Conservation (phyloP, 768 basidiomycete genomes). For the Tricholoma matsutake region DNA sequence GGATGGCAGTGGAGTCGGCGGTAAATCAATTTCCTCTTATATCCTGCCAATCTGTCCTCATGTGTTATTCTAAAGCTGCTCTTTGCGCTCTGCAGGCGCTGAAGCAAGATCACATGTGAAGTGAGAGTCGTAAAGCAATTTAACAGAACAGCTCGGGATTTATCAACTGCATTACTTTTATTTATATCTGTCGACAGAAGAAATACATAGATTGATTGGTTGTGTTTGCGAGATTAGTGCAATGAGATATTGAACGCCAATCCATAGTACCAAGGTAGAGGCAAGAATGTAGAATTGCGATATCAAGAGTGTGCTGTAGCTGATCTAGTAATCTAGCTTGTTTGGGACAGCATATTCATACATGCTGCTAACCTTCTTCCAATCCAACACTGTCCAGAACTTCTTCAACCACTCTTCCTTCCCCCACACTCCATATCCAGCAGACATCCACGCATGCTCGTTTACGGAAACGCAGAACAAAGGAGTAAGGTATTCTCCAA, state of each 20-base stretch:
- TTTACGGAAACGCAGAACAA: conserved; percentile 77
- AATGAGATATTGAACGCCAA: background rate
- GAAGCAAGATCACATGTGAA: conserved; percentile 41
- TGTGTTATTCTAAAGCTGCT: conserved; percentile 53
- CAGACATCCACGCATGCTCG: conserved; percentile 84
- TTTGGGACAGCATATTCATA: conserved; percentile 19
- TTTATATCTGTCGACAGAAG: background rate
- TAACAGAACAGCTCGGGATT: background rate
- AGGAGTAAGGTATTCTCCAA: conserved; percentile 65
- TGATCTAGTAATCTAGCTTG: background rate
- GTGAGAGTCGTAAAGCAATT: conserved; percentile 3
- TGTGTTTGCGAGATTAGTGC: background rate
- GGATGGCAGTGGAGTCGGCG: conserved; percentile 96
- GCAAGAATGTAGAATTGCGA: background rate
- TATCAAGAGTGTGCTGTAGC: background rate
- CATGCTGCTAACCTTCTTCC: conserved; percentile 54
- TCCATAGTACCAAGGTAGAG: background rate
- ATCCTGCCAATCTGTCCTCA: conserved; percentile 8
- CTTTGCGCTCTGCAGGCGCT: conserved; percentile 82
- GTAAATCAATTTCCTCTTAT: conserved; percentile 37
- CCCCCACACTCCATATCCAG: conserved; percentile 88
- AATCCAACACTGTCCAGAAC: conserved; percentile 84
- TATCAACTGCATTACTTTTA: conserved; percentile 9
- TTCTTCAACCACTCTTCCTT: conserved; percentile 81
- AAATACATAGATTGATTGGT: background rate